Evolutionary conservation across 352 stramenopile species (phyloP).

Genomic region (Globisporangium canariense): DNA sequence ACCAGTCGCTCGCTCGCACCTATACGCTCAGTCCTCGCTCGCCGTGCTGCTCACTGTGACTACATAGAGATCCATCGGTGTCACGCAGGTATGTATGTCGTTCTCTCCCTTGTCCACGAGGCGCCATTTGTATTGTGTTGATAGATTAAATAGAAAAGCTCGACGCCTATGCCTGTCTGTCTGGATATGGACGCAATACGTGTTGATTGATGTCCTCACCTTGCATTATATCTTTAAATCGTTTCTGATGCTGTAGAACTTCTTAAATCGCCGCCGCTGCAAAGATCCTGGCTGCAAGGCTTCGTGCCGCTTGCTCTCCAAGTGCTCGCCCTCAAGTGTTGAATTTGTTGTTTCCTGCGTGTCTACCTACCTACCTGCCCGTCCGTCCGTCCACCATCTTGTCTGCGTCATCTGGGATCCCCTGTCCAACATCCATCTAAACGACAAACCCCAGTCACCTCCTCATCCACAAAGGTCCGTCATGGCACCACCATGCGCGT

Average conservation of each 20-base stretch:
- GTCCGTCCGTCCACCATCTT: neutral
- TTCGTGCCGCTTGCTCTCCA: neutral
- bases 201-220: neutral
- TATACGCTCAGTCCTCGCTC: neutral
- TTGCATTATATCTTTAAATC: neutral
- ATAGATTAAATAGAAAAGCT: no score
- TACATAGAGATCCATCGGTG: neutral
- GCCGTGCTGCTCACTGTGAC: neutral
- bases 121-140: no score
- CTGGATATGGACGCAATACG: no score
- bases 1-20: neutral
- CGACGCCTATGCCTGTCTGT: no score
- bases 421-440: neutral
- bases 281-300: neutral
- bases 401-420: neutral
- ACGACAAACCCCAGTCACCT: neutral
- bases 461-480: neutral
- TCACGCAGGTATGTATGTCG: neutral
- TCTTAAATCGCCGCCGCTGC: neutral
- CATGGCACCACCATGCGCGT: no score
- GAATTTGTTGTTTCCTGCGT: neutral
- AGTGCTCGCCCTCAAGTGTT: neutral
- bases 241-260: neutral
- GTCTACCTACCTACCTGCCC: neutral
- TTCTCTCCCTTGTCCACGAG: neutral